Evolutionary conservation across 345 rosid genomes (phyloP), one percentile per base, ranked within the genome.

Genomic region (Rhodamnia argentea): DNA sequence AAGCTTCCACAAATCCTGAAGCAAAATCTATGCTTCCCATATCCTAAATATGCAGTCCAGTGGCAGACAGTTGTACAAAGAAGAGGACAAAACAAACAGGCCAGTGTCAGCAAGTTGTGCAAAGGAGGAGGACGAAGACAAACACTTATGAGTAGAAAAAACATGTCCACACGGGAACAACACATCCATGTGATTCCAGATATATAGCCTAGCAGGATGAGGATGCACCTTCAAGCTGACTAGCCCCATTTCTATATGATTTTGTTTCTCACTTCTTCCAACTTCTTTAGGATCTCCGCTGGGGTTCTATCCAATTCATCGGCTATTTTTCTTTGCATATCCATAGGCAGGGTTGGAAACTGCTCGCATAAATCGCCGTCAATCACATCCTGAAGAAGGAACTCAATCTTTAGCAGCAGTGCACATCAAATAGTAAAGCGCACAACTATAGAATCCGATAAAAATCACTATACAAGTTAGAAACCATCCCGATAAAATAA

Each of bases 301-400:
- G 99, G 99, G 57, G 97, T 96, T 87, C 98, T 94, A 86, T 97
- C 99, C 93, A 96, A 85, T 86, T 97, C 99, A 70, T 96, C 99
- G 0, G 98, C 99, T 87, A 96, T 97, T 90, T 94, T 97, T 89
- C 96, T 91, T 87, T 97, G 99, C 90, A 94, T 26, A 74, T 97
- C 99, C 90, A 95, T 88, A 20, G 99, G 95, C 70, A 97, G 90
- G 3, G 97, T 95, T 0, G 99, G 99, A 89, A 93, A 96, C 92
- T 97, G 99, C 95, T 97, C 98, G 82, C 99, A 97, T 53, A 97
- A 92, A 89, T 97, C 99, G 12, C 99, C 99, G 87, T 97, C 98
- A 10, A 97, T 97, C 90, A 97, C 99, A 58, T 97, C 99, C 99
- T 97, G 93, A 89, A 91, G 85, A 70, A 70, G 47, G 78, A 70